Conservation (phyloP, 2,329 filamentous ascomycete species). For the Trichophyton rubrum region DNA sequence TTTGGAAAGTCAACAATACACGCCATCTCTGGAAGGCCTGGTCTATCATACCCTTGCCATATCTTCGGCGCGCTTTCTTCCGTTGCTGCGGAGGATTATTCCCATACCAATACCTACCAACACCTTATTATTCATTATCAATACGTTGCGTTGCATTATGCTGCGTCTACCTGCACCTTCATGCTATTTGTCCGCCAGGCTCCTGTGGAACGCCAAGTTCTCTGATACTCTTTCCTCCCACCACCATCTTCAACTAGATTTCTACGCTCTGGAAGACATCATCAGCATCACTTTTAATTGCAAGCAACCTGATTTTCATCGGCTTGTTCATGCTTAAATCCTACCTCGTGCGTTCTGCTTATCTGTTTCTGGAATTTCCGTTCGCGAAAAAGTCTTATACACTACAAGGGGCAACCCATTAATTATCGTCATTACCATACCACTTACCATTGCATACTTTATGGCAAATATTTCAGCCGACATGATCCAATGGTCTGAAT, state of each 20-base stretch:
- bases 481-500: neutral
- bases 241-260: neutral
- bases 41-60: neutral
- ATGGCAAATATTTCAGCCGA: neutral
- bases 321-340: neutral
- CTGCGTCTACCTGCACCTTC: neutral
- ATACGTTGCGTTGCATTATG: neutral
- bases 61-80: slow-evolving; percentile 1
- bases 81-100: neutral
- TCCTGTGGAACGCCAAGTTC: neutral
- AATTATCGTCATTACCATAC: slow-evolving; percentile 16
- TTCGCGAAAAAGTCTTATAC: slow-evolving; percentile 14
- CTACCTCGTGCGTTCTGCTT: neutral
- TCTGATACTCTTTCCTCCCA: neutral
- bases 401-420: slow-evolving; percentile 27
- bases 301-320: neutral
- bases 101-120: neutral
- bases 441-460: slow-evolving; percentile 7
- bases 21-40: neutral
- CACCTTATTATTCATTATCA: neutral
- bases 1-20: neutral
- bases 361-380: slow-evolving; percentile 1
- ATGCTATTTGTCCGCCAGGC: neutral
- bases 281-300: neutral
- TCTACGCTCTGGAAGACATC: neutral